Conservation (phyloP, 257 asterid genomes). For the Plantago major region DNA sequence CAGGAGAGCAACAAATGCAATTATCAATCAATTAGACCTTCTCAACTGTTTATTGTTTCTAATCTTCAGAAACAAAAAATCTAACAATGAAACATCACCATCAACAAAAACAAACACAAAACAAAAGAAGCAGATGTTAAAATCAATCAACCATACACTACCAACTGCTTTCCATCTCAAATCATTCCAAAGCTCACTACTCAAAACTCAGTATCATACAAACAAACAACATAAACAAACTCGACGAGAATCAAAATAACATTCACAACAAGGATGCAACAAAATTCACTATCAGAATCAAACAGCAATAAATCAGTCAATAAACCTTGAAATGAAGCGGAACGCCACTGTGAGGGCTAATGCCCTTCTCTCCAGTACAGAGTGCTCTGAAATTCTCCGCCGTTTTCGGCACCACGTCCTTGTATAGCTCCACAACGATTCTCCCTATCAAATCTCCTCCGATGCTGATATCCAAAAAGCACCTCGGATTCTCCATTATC, state of each 20-base stretch:
- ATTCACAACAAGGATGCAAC: neutral
- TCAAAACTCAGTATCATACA: neutral
- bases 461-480: slow-evolving; percentile 77
- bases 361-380: slow-evolving; percentile 96
- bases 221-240: neutral
- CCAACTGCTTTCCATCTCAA: neutral
- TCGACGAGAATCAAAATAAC: neutral
- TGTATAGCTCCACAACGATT: slow-evolving; percentile 65
- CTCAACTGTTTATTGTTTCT: neutral
- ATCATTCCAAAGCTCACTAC: neutral
- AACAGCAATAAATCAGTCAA: neutral
- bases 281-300: neutral
- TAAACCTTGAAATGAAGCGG: slow-evolving; percentile 90
- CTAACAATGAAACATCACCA: neutral
- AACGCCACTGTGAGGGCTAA: slow-evolving; percentile 67
- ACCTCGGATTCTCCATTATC: slow-evolving; percentile 25
- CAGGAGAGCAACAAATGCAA: neutral
- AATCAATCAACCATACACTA: neutral
- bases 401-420: slow-evolving; percentile 87
- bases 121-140: neutral
- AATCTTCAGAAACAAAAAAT: neutral
- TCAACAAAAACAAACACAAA: neutral
- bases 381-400: slow-evolving; percentile 97
- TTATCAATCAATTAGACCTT: neutral
- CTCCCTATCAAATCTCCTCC: slow-evolving; percentile 93